These are phyloP conservation scores for Ampelocalamus luodianensis DNA, from an alignment of 176 grass and related monocot species.

Conservation along the genomic window DNA sequence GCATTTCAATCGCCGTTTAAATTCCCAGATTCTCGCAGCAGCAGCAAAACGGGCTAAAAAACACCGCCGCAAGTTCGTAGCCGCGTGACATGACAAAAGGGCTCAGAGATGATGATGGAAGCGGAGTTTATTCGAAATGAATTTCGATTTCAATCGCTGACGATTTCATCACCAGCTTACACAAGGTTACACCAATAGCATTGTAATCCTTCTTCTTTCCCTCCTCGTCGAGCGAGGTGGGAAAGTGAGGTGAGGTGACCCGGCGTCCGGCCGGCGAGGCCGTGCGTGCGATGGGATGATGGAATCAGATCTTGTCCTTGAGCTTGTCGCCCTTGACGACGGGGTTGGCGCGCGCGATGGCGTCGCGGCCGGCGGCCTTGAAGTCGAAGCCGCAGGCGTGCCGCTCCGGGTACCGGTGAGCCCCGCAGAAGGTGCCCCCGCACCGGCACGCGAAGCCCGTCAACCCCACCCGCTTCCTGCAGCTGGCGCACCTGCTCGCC, in stretches of 20 bases:
- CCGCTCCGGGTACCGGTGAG: slow-evolving; percentile 51
- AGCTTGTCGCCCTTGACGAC: slow-evolving; percentile 53
- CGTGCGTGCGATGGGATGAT: background rate
- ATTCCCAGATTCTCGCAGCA: background rate
- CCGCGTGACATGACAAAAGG: too few species aligned
- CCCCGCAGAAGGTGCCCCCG: slow-evolving; percentile 50
- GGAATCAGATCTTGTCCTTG: slow-evolving; percentile 44
- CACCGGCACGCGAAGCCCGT: slow-evolving; percentile 52
- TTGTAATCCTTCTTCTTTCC: background rate
- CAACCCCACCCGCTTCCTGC: slow-evolving; percentile 50
- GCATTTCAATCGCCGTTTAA: background rate
- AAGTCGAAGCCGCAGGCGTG: slow-evolving; percentile 58
- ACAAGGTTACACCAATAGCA: background rate
- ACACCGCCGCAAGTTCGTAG: too few species aligned
- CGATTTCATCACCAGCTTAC: slow-evolving; percentile 39
- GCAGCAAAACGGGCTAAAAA: too few species aligned
- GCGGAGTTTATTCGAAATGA: background rate
- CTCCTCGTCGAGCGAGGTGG: background rate
- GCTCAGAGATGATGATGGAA: background rate
- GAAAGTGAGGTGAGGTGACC: background rate
- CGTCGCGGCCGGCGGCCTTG: slow-evolving; percentile 48
- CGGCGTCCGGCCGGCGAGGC: background rate
- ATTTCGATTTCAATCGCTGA: slow-evolving; percentile 11
- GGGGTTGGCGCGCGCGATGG: slow-evolving; percentile 55
- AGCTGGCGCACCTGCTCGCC: slow-evolving; percentile 35